Base-by-base conservation (phyloP, 169 alveolate species). In the Plasmodium relictum region DNA sequence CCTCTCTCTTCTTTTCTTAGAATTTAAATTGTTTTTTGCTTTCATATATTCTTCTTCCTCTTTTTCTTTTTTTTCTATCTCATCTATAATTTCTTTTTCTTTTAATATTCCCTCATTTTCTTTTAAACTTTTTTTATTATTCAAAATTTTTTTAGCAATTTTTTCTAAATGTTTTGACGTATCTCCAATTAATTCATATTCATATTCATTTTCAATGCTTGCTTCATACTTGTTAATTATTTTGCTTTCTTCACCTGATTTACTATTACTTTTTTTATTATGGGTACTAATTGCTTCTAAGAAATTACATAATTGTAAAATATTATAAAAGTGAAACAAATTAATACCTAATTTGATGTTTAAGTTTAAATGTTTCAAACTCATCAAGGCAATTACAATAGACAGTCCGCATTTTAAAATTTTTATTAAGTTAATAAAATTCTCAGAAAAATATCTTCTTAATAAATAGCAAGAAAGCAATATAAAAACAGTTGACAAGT, bases 11-110 rank as follows among this genome's bases (percentile, higher is more conserved):
- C 44, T 80, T 80, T 80, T 80, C 48, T 80, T 59, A 20, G 52
- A 39, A 18, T 80, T 72, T 24, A 41, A 39, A 44, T 24, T 24
- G 66, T 61, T 80, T 68, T 68, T 68, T 69, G 18, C 56, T 68
- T 80, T 80, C 90, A 80, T 80, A 80, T 68, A 68, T 80, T 80
- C 90, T 62, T 80, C 90, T 52, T 80, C 90, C 68, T 80, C 83
- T 80, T 59, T 80, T 80, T 80, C 85, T 80, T 80, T 69, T 80
- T 69, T 50, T 72, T 80, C 71, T 39, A 80, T 68, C 39, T 68
- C 73, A 8, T 80, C 90, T 68, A 80, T 80, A 80, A 62, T 50
- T 80, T 80, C 85, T 58, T 80, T 80, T 80, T 80, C 90, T 71
- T 80, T 80, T 80, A 80, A 54, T 69, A 80, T 80, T n/a, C 73